Conservation (phyloP, 2,329 filamentous ascomycete genomes). For the Diaporthe citrichinensis region DNA sequence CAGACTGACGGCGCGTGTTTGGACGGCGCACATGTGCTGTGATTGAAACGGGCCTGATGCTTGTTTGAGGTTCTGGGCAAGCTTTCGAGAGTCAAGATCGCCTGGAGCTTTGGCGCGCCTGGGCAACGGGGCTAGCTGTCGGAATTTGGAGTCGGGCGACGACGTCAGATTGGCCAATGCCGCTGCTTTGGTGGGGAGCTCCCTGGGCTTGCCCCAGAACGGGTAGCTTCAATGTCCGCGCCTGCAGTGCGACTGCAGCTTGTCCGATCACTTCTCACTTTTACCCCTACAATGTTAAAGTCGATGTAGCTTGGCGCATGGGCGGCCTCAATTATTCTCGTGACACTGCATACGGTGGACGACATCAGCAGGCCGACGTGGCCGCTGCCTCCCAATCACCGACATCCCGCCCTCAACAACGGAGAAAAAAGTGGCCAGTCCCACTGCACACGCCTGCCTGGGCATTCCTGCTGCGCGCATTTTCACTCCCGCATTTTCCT, state of each 20-base stretch:
- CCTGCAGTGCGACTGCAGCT: slow-evolving; percentile 11
- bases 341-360: slow-evolving; percentile 19
- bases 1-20: not conserved
- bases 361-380: slow-evolving; percentile 27
- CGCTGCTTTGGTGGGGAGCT: slow-evolving; percentile 30
- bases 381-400: slow-evolving; percentile 7
- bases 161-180: slow-evolving; percentile 36
- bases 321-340: slow-evolving; percentile 35
- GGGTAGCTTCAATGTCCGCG: slow-evolving; percentile 18
- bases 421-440: slow-evolving; percentile 12
- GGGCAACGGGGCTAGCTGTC: slow-evolving; percentile 21
- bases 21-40: slow-evolving; percentile 13
- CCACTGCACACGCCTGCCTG: slow-evolving; percentile 11
- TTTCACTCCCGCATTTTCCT: not conserved
- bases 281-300: not conserved
- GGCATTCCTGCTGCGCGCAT: not conserved
- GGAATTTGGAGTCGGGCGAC: not conserved
- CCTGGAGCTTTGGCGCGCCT: slow-evolving; percentile 25
- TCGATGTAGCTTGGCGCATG: slow-evolving; percentile 36
- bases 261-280: slow-evolving; percentile 24
- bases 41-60: slow-evolving; percentile 30
- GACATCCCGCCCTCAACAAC: not conserved
- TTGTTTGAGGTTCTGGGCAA: slow-evolving; percentile 10
- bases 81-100: slow-evolving; percentile 22
- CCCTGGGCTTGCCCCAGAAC: slow-evolving; percentile 9